Evolutionary conservation across 108 stramenopile genomes (phyloP), one percentile per base, ranked within the genome.

Genomic region (Nannochloropsis gaditana): DNA sequence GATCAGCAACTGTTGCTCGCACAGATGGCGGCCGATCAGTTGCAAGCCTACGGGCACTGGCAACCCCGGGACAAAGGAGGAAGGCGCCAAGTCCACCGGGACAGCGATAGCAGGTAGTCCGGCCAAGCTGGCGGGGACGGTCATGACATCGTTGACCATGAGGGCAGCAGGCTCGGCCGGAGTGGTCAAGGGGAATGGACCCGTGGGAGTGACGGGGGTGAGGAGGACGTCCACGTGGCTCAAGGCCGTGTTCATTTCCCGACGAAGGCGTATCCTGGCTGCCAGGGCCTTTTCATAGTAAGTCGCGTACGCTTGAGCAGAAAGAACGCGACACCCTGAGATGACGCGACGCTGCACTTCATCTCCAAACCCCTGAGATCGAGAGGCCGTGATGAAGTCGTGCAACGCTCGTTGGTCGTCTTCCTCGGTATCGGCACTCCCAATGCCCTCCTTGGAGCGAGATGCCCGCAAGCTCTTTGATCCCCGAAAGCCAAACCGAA

Each of bases 91-190:
- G 79, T 19, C 42, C 9, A 93, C 83, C 19, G 95, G 94, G 15
- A 95, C 90, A n/a, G 93, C 92, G 44, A 94, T 85, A 19, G 94
- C 92, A 19, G 95, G 95, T 21, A 95, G 91, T 10, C 95, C 95
- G 43, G 93, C 94, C 44, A 96, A 87, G 84, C 93, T 94, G 45
- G 93, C 90, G 2, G 95, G 95, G 45, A 95, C 93, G 41, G 96
- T 96, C 95, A 96, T 95, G 84, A 95, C 90, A 88, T 96, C 96
- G 90, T 95, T 96, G 21, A 93, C 93, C 90, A 95, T 93, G 84
- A 92, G 94, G 79, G 41, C 80, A 82, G 79, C 81, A 81, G 73
- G 11, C 83, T 10, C 43, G 45, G 9, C 89, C 85, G 81, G 93
- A 89, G 43, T 93, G 81, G 86, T 83, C 42, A 31, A 80, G 82